Evolutionary conservation across 2,329 filamentous ascomycete genomes (phyloP), one percentile per base, ranked within the genome.

Genomic region (Scedosporium apiospermum): DNA sequence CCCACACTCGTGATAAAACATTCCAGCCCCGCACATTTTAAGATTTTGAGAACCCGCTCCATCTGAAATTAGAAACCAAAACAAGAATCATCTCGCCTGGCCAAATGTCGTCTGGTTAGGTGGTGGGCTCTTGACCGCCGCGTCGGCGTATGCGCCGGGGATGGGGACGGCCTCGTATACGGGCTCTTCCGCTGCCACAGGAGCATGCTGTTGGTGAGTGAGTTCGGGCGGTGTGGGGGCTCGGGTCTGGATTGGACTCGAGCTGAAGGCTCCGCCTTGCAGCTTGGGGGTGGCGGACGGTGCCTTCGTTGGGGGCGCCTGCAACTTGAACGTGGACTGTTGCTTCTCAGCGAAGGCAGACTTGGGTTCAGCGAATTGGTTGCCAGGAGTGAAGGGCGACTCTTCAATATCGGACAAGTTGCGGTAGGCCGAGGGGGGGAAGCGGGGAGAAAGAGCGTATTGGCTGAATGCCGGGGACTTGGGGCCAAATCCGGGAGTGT

Each of bases 131-230:
- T 78, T 81, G 63, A 85, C 68, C 5, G 78, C 79, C 63, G 79
- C 78, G 58, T 80, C 82, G 6, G 82, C 78, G 71, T 97, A 97
- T 0, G 92, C 90, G 5, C 89, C 90, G 0, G 93, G 93, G 64
- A 97, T 96, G 0, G 93, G 91, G 38, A 97, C 93, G 23, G 88
- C 79, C 12, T 88, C 93, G 74, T 96, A 97, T 58, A 87, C 85
- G 68, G 89, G 85, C 80, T 97, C 93, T 58, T 92, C 89, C 0
- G 89, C 87, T 9, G 89, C 89, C 27, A 86, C 82, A 10, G 82
- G 83, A 18, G 87, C 86, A 67, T 91, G 89, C 59, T 87, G 80
- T 67, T 87, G 82, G 64, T 81, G 69, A 61, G 78, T 78, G 68
- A 81, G 78, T 59, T 74, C 70, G 12, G 73, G 72, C 62, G 68